These are phyloP conservation scores for Malassezia sympodialis DNA, from an alignment of 1,284 basidiomycete genomes.

Conservation along the genomic window DNA sequence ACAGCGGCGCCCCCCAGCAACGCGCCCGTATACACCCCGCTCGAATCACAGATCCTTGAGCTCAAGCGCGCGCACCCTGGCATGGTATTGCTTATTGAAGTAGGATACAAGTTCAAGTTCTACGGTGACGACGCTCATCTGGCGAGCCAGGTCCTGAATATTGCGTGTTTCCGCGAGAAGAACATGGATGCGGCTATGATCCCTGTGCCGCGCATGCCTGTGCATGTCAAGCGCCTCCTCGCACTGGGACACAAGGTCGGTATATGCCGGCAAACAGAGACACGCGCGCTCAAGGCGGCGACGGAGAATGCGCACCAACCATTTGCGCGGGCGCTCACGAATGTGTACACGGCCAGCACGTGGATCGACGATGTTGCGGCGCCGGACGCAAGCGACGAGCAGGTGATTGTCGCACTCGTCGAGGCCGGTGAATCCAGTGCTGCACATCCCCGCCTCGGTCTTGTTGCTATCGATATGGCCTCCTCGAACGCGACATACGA, in stretches of 20 bases:
- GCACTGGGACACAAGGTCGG: constrained; percentile 75
- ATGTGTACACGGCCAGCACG: constrained; percentile 80
- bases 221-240: constrained; percentile 73
- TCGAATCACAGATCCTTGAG: constrained; percentile 41
- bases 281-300: constrained; percentile 84
- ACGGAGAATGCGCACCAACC: constrained; percentile 50
- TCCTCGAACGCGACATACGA: constrained; percentile 90
- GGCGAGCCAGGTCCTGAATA: constrained; percentile 70
- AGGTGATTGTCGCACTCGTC: constrained; percentile 51
- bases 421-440: constrained; percentile 53
- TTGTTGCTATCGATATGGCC: constrained; percentile 70
- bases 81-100: constrained; percentile 70
- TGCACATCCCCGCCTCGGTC: constrained; percentile 53
- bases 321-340: constrained; percentile 69
- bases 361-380: constrained; percentile 59
- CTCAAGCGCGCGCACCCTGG: constrained; percentile 54
- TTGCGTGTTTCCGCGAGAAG: constrained; percentile 63
- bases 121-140: constrained; percentile 82
- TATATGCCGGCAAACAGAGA: constrained; percentile 79
- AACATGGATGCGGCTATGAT: constrained; percentile 77
- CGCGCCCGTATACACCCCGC: constrained; percentile 50
- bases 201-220: constrained; percentile 65
- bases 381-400: constrained; percentile 15
- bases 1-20: background rate
- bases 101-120: constrained; percentile 56